A percentile compares a stretch with the other conserved stretches of the same genome.
phyloP scores from a whole-genome alignment of 2,329 filamentous ascomycete species.

The Ceratocystis smalleyi region DNA sequence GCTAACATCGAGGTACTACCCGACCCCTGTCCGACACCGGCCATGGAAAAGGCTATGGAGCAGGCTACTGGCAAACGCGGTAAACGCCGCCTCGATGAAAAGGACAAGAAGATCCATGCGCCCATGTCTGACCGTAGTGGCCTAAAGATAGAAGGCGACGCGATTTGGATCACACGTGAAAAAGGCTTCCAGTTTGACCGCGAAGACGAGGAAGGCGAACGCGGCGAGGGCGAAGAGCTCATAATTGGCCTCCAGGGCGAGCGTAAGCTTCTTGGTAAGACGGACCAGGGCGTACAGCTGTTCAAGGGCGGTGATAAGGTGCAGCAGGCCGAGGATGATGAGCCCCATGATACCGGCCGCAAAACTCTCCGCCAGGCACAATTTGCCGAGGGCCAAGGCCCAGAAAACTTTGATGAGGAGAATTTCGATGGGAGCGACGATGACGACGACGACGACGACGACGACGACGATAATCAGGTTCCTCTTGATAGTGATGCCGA shows the following conservation, averaged over 20 bases:
- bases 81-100: conserved; percentile 72
- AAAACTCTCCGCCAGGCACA: conserved; percentile 43
- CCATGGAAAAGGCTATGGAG: conserved; percentile 71
- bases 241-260: conserved; percentile 80
- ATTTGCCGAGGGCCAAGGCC: conserved; percentile 44
- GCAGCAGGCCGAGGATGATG: conserved; percentile 30
- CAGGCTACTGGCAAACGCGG: conserved; percentile 73
- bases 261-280: conserved; percentile 65
- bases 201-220: conserved; percentile 51
- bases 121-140: conserved; percentile 98
- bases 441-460: conserved; percentile 30
- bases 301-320: conserved; percentile 66
- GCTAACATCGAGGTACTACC: conserved; percentile 72
- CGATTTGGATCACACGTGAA: conserved; percentile 69
- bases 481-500: conserved; percentile 31
- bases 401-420: conserved; percentile 38
- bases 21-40: conserved; percentile 88
- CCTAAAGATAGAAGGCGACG: conserved; percentile 89
- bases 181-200: conserved; percentile 62
- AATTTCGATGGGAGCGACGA: conserved; percentile 24
- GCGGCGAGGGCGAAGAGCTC: conserved; percentile 88
- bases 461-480: conserved; percentile 27
- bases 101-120: conserved; percentile 89
- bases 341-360: conserved; percentile 40
- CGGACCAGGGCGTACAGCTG: conserved; percentile 65